A percentile compares a stretch with the other conserved stretches of the same genome.
phyloP scores from a whole-genome alignment of 139 green algal species.

The Picochlorum costavermella region DNA sequence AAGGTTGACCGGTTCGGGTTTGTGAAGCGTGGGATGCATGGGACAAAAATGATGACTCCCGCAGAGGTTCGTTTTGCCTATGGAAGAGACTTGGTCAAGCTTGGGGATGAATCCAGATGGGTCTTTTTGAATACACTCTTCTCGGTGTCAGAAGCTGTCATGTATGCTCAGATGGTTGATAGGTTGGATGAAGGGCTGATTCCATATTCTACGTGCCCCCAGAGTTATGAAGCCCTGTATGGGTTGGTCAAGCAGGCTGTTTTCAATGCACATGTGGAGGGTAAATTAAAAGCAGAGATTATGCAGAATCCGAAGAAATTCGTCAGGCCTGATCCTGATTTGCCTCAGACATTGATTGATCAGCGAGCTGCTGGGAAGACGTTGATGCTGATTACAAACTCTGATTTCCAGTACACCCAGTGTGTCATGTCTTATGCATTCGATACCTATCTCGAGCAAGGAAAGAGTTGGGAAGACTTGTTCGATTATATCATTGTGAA shows the following conservation, averaged over 20 bases:
- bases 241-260: conserved; percentile 71
- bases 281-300: conserved; percentile 88
- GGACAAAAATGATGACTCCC: conserved; percentile 77
- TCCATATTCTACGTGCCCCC: conserved; percentile 22
- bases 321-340: conserved; percentile 78
- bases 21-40: conserved; percentile 90
- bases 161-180: conserved; percentile 79
- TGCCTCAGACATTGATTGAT: conserved; percentile 79
- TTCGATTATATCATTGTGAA: conserved; percentile 91
- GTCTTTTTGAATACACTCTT: conserved; percentile 96
- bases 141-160: conserved; percentile 75
- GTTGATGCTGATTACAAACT: conserved; percentile 94
- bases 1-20: conserved; percentile 61
- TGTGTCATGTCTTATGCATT: conserved; percentile 86
- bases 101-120: conserved; percentile 75
- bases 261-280: conserved; percentile 88
- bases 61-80: conserved; percentile 66
- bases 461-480: conserved; percentile 82
- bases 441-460: conserved; percentile 57
- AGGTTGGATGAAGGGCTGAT: conserved; percentile 69
- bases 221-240: conserved; percentile 61
- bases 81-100: conserved; percentile 80
- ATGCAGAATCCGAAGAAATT: conserved; percentile 68
- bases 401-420: conserved; percentile 77
- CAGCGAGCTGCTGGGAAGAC: conserved; percentile 77